phyloP scores from a whole-genome alignment of 768 basidiomycete genomes.

The Calocera viscosa region DNA sequence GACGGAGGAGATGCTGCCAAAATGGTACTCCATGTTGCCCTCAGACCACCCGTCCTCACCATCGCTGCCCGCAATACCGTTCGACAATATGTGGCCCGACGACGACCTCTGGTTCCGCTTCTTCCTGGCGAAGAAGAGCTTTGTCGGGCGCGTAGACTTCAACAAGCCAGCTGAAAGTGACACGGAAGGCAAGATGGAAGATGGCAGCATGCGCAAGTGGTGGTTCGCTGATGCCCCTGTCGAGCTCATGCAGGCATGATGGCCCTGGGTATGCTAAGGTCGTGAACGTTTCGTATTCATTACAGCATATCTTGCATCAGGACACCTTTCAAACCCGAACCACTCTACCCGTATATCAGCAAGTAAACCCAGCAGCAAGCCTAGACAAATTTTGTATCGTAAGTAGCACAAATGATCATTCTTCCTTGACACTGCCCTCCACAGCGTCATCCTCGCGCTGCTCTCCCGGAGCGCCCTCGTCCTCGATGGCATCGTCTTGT shows the following conservation, averaged over 20 bases:
- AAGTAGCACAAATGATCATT: no score
- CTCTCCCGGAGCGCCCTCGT: no score
- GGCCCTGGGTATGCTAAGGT: neutral
- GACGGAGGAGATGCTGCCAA: constrained; percentile 76
- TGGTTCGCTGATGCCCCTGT: constrained; percentile 25
- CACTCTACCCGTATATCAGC: neutral
- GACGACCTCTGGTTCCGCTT: constrained; percentile 60
- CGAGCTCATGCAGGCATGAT: neutral
- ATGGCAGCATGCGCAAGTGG: constrained; percentile 24
- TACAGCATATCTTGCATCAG: neutral
- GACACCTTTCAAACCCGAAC: neutral
- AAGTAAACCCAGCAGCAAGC: no score
- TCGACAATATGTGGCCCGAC: constrained; percentile 48
- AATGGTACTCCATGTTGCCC: constrained; percentile 49
- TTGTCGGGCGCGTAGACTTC: constrained; percentile 42
- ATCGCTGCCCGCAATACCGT: constrained; percentile 40
- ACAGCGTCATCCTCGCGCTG: no score
- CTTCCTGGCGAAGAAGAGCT: constrained; percentile 34
- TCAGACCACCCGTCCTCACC: neutral
- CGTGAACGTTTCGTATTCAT: neutral
- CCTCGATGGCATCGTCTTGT: no score
- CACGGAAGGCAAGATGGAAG: constrained; percentile 12
- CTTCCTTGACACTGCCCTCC: no score
- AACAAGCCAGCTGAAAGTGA: constrained; percentile 3
- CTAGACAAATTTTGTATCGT: no score